Percentiles rank a stretch among this genome's conserved stretches.
Conservation (phyloP, 2,329 filamentous ascomycete genomes). For the Monilinia fructigena region DNA sequence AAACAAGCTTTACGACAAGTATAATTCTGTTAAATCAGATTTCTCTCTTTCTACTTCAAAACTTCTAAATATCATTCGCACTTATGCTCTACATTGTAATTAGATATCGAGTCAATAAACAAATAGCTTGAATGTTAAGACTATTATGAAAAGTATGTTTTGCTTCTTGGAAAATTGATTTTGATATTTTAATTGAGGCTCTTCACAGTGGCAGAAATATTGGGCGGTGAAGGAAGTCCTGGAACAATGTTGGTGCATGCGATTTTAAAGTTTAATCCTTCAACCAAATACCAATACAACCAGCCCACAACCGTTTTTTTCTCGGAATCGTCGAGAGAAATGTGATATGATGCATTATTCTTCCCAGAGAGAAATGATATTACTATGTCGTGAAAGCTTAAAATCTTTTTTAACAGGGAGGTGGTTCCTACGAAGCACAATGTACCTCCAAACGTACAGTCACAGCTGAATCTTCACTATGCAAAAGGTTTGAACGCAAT, state of each 20-base stretch:
- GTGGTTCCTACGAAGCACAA: background rate
- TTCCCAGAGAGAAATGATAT: background rate
- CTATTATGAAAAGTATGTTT: background rate
- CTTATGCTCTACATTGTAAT: background rate
- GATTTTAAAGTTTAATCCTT: background rate
- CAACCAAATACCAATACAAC: no score
- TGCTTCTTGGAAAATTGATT: background rate
- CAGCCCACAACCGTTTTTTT: no score
- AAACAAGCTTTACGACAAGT: background rate
- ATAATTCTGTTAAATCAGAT: background rate
- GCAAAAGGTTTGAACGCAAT: background rate
- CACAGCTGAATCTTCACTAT: conserved; percentile 1
- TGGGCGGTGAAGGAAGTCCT: background rate
- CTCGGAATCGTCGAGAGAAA: background rate
- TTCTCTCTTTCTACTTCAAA: background rate
- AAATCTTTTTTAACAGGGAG: background rate
- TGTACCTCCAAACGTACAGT: conserved; percentile 2
- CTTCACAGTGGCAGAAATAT: background rate
- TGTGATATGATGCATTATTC: background rate
- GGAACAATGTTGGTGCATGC: background rate
- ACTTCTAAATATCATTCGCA: background rate
- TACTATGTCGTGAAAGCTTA: background rate
- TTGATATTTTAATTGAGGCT: background rate
- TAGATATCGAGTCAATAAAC: background rate
- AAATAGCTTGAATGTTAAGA: background rate